Percentiles rank a stretch among this genome's conserved stretches.
These are phyloP conservation scores for Stentor roeselii DNA, from an alignment of 73 alveolate genomes.

Conservation along the genomic window DNA sequence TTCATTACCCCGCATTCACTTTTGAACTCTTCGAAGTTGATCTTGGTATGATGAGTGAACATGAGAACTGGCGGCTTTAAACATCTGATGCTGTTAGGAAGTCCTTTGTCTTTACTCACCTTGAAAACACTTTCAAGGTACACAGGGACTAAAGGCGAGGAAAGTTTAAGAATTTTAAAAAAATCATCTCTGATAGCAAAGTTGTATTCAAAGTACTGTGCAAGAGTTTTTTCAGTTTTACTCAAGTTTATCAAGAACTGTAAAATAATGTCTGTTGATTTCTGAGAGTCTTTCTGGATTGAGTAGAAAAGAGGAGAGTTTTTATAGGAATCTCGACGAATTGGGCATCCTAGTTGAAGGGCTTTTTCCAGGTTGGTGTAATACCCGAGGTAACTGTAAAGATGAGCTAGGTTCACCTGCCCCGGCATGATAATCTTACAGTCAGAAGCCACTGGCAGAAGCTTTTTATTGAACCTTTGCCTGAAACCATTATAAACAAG, in stretches of 20 bases:
- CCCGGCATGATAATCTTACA: background rate
- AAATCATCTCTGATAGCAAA: constrained; percentile 6
- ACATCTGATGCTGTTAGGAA: background rate
- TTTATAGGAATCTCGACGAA: background rate
- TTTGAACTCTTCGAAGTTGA: background rate
- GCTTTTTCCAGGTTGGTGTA: background rate
- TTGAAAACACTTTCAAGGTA: background rate
- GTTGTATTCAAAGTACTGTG: background rate
- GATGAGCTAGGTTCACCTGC: background rate
- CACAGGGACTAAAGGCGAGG: background rate
- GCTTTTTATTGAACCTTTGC: background rate
- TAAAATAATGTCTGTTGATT: background rate
- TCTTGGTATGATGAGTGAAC: background rate
- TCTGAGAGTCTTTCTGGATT: background rate
- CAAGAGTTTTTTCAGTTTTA: background rate
- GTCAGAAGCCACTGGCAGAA: background rate
- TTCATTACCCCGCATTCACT: background rate
- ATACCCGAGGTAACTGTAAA: background rate
- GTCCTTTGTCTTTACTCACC: background rate
- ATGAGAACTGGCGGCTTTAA: background rate
- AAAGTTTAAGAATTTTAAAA: background rate
- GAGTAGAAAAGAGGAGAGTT: constrained; percentile 1
- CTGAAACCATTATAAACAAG: background rate
- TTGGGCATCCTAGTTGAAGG: background rate
- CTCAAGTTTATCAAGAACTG: background rate